Conservation (phyloP, 2,329 filamentous ascomycete genomes). For the Trichoderma lentiforme region DNA sequence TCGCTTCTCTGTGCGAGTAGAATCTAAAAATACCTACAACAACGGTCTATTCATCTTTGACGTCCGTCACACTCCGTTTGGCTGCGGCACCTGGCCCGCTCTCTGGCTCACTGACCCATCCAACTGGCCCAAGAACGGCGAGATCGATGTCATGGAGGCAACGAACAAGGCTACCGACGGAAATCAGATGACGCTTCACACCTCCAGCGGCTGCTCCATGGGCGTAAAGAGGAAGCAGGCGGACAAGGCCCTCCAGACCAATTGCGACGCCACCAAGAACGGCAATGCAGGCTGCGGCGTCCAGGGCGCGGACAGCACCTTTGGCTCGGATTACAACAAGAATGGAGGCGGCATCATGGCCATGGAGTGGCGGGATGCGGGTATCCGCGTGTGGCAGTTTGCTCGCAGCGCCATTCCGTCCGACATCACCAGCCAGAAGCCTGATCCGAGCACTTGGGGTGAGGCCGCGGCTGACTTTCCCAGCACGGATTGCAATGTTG, state of each 20-base stretch:
- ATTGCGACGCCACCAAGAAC: conserved; percentile 52
- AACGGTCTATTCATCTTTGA: conserved; percentile 67
- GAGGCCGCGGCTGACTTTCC: conserved; percentile 63
- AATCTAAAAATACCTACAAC: conserved; percentile 58
- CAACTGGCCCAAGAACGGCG: conserved; percentile 62
- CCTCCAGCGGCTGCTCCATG: conserved; percentile 50
- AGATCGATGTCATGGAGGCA: conserved; percentile 62
- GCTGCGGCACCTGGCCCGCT: conserved; percentile 63
- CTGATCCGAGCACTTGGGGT: conserved; percentile 62
- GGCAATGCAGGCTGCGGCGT: conserved; percentile 59
- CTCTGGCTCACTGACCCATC: conserved; percentile 61
- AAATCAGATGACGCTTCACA: conserved; percentile 60
- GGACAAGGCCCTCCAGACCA: conserved; percentile 39
- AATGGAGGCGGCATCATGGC: conserved; percentile 58
- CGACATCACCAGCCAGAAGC: conserved; percentile 50
- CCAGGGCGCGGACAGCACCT: conserved; percentile 40
- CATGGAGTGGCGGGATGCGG: conserved; percentile 57
- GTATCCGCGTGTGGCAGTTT: conserved; percentile 64
- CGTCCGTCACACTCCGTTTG: conserved; percentile 59
- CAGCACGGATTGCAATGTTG: conserved; percentile 57
- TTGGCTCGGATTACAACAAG: conserved; percentile 51
- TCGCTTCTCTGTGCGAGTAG: conserved; percentile 60
- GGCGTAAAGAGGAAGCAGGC: conserved; percentile 52
- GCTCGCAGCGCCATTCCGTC: conserved; percentile 43
- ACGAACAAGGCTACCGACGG: conserved; percentile 52